Evolutionary conservation across 1,284 basidiomycete genomes (phyloP).

Genomic region (Tilletiaria anomala): DNA sequence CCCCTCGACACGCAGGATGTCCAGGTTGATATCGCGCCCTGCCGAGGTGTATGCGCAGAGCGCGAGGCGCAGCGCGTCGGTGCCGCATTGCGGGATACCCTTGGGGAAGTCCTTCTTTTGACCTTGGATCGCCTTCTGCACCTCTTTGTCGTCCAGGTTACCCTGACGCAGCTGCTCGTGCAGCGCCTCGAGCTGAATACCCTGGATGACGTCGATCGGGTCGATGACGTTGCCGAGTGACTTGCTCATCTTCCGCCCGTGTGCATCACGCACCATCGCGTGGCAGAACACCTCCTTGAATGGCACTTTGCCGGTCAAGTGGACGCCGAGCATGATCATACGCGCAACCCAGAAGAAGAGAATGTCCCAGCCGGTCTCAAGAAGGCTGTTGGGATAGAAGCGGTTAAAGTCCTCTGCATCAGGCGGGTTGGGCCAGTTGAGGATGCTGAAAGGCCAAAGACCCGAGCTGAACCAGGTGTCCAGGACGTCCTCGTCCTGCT

Average conservation of each 20-base stretch:
- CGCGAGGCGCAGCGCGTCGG: conserved; percentile 87
- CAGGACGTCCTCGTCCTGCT: conserved; percentile 92
- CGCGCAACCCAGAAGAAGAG: conserved; percentile 99
- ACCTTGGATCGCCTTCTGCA: conserved; percentile 73
- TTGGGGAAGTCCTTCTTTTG: conserved; percentile 99
- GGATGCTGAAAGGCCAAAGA: conserved; percentile 93
- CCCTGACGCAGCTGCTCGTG: conserved; percentile 77
- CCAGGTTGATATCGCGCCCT: conserved; percentile 48
- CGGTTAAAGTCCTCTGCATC: conserved; percentile 45
- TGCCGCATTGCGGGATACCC: conserved; percentile 96
- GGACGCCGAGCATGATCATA: conserved; percentile 88
- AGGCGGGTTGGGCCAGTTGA: conserved; percentile 99
- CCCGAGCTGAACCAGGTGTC: conserved; percentile 99
- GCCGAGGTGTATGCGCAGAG: conserved; percentile 79
- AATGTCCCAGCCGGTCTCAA: conserved; percentile 99
- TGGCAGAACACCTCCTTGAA: conserved; percentile 98
- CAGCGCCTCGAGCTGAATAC: conserved; percentile 64
- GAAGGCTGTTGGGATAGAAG: conserved; percentile 76
- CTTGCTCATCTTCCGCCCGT: conserved; percentile 98
- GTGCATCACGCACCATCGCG: conserved; percentile 96
- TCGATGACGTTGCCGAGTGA: conserved; percentile 96
- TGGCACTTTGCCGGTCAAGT: conserved; percentile 77
- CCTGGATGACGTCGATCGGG: conserved; percentile 88
- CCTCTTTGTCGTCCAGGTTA: conserved; percentile 88
- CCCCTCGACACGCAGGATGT: conserved; percentile 92